Evolutionary conservation across 2,329 filamentous ascomycete genomes (phyloP), one percentile per base, ranked within the genome.

Genomic region (Lachnum nothofagi): DNA sequence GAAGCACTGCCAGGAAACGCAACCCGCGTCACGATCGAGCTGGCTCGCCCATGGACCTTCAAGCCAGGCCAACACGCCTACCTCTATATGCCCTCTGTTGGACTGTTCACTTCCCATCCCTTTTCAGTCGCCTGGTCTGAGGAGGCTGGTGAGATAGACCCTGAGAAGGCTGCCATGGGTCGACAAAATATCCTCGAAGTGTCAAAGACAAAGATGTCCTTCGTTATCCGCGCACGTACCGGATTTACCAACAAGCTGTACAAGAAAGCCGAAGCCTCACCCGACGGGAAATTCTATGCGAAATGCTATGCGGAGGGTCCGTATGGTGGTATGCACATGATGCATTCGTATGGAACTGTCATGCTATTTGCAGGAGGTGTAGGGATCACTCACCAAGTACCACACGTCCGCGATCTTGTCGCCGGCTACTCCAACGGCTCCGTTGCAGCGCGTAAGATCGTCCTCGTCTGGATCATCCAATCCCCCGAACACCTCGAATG

Each of bases 81-180:
- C 65, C 70, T 91, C 17, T 90, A 90, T 70, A 78, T 91, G 69
- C 87, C 87, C 6, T 72, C 75, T 4, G 72, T 91, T 60, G 84
- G 84, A 54, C 74, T 82, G 53, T 84, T 80, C 78, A 85, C 86
- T 59, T 88, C 84, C 40, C 86, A 91, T 62, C 86, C 86, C 1
- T 91, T 91, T 71, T 88, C 85, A 2, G 74, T 90, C 37, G 84
- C 85, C 29, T 91, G 86, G 86, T 83, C 80, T 56, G 83, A 88
- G 51, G 83, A 88, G 53, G 75, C 72, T 35, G 76, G 78, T 50
- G 68, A 72, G 42, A 59, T 71, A 10, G 70, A 68, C 44, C 64
- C 67, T 9, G 79, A 82, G 54, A 79, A 78, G 66, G 68, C 83
- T 33, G 75, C 77, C n/a, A 76, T 78, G 68, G 77, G 73, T 55